Evolutionary conservation across 192 early-diverging fungal genomes (phyloP).

Genomic region (Jimgerdemannia flammicorona): DNA sequence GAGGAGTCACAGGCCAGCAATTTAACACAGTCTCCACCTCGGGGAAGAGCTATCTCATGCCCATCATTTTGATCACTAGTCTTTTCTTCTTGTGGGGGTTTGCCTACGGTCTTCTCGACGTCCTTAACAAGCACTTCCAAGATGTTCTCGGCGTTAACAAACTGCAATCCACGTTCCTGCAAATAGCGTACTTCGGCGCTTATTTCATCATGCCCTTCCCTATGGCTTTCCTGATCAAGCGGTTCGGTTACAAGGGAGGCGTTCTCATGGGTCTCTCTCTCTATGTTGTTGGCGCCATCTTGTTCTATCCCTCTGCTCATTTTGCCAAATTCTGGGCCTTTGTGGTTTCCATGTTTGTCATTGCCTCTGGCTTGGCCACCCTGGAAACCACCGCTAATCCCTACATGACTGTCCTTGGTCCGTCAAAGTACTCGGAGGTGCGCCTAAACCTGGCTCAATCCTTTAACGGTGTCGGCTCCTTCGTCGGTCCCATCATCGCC

Average conservation of each 20-base stretch:
- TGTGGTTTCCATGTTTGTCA: constrained; percentile 28
- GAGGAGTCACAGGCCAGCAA: too few relatives aligned
- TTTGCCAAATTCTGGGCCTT: constrained; percentile 25
- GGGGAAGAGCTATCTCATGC: constrained; percentile 8
- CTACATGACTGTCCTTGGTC: constrained; percentile 26
- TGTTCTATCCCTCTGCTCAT: constrained; percentile 19
- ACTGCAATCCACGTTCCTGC: constrained; percentile 26
- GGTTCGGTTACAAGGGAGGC: constrained; percentile 25
- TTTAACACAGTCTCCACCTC: too few relatives aligned
- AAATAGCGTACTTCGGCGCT: constrained; percentile 36
- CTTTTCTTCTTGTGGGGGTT: constrained; percentile 39
- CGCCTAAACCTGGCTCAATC: constrained; percentile 27
- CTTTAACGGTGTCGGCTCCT: constrained; percentile 29
- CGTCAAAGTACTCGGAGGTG: constrained; percentile 10
- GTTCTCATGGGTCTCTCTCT: constrained; percentile 26
- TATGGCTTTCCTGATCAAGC: constrained; percentile 15
- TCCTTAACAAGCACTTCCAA: constrained; percentile 32
- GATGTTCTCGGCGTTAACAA: constrained; percentile 25
- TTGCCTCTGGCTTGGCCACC: constrained; percentile 31
- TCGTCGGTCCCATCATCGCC: constrained; percentile 27
- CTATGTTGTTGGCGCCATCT: constrained; percentile 27
- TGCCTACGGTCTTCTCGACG: constrained; percentile 30
- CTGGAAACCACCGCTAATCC: constrained; percentile 32
- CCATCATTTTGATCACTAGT: constrained; percentile 10
- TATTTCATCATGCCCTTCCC: constrained; percentile 25